phyloP scores from a whole-genome alignment of 2,329 filamentous ascomycete genomes.

The Ascochyta pisi region DNA sequence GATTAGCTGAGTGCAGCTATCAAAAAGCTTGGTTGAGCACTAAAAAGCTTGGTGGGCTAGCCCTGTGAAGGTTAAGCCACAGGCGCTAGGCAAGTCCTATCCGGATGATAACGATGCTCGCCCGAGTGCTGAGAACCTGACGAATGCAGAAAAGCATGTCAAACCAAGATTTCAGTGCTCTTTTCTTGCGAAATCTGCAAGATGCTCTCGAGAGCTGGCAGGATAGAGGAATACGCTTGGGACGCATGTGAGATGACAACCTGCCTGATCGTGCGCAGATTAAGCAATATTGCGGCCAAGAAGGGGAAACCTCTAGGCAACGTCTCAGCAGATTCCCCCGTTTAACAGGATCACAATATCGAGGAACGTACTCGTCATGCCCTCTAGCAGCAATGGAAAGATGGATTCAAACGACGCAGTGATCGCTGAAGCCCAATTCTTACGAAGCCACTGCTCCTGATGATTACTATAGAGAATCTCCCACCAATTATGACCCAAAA shows the following conservation, averaged over 20 bases:
- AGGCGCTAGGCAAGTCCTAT: conserved; percentile 12
- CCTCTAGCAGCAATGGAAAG: too few relatives aligned
- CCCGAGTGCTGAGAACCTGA: neutral
- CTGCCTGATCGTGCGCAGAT: too few relatives aligned
- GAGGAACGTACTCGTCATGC: too few relatives aligned
- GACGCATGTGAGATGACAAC: neutral
- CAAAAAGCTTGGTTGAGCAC: conserved; percentile 7
- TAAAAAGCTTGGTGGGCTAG: conserved; percentile 8
- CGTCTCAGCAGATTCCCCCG: too few relatives aligned
- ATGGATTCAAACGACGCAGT: too few relatives aligned
- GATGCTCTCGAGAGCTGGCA: neutral
- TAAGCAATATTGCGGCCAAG: too few relatives aligned
- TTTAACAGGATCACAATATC: too few relatives aligned
- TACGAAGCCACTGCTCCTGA: too few relatives aligned
- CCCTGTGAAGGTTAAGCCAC: conserved; percentile 15
- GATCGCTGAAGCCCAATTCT: too few relatives aligned
- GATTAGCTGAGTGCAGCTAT: neutral
- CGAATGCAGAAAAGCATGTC: neutral
- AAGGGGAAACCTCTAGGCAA: too few relatives aligned
- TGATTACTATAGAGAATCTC: too few relatives aligned
- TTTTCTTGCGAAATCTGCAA: neutral
- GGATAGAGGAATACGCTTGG: neutral
- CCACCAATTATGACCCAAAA: too few relatives aligned
- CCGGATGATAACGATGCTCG: conserved; percentile 4
- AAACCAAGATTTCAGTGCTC: neutral